Evolutionary conservation across 2,329 filamentous ascomycete species (phyloP).

Genomic region (Hymenoscyphus fructigenus): DNA sequence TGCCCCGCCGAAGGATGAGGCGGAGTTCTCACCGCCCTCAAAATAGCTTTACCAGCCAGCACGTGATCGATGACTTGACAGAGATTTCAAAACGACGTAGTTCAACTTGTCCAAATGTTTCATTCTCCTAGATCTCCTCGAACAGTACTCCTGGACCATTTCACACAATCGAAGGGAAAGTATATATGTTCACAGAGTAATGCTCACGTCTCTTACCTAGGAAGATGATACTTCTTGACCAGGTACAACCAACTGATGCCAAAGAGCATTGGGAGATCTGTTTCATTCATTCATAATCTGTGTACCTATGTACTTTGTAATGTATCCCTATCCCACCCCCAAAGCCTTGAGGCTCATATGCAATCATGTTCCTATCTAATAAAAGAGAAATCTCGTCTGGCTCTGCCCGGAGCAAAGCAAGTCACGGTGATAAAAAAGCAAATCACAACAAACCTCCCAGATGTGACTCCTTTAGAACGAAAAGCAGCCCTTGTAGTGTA

Average conservation of each 20-base stretch:
- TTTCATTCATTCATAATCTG: not conserved
- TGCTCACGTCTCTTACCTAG: too few species aligned
- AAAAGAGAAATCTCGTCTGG: not conserved
- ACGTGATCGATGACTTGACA: too few species aligned
- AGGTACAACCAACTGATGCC: not conserved
- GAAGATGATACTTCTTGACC: too few species aligned
- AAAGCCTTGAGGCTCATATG: not conserved
- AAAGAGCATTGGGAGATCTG: not conserved
- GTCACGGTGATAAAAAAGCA: not conserved
- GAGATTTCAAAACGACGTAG: too few species aligned
- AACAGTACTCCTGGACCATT: too few species aligned
- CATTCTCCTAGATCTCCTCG: too few species aligned
- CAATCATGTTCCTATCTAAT: not conserved
- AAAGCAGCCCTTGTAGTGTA: not conserved
- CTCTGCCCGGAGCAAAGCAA: not conserved
- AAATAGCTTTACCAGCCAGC: too few species aligned
- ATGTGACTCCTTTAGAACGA: not conserved
- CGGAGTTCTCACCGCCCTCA: too few species aligned
- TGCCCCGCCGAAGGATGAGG: too few species aligned
- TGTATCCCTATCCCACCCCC: not conserved
- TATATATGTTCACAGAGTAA: too few species aligned
- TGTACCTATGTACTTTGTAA: not conserved
- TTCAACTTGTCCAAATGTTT: too few species aligned
- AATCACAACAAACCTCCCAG: not conserved
- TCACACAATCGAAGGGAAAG: too few species aligned